Conservation (phyloP, 192 early-diverging fungal species). For the Podila epigama region DNA sequence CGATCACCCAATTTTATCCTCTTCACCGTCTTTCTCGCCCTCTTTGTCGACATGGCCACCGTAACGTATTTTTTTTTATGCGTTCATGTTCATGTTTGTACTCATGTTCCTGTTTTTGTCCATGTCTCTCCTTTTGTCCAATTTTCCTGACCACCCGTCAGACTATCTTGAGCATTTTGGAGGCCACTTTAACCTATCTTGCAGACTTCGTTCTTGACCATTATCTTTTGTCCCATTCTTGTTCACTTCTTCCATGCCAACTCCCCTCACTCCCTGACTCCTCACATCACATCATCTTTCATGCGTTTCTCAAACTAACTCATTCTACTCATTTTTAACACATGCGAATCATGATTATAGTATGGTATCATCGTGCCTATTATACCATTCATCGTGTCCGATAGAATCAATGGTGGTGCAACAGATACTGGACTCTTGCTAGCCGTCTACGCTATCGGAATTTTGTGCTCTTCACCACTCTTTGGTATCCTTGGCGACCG, state of each 20-base stretch:
- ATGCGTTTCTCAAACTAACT: neutral
- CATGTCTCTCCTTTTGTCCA: too few relatives aligned
- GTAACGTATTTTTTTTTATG: too few relatives aligned
- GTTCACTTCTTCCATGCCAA: too few relatives aligned
- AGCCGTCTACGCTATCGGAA: constrained; percentile 64
- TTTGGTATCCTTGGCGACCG: constrained; percentile 75
- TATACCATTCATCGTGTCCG: constrained; percentile 71
- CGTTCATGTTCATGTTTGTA: too few relatives aligned
- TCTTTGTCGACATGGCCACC: constrained; percentile 45
- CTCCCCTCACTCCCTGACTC: too few relatives aligned
- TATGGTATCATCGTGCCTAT: constrained; percentile 81
- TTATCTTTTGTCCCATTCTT: too few relatives aligned
- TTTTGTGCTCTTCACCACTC: constrained; percentile 65
- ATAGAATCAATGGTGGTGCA: constrained; percentile 63
- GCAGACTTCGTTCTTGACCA: too few relatives aligned
- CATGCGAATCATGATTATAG: constrained; percentile 2
- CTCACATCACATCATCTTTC: neutral
- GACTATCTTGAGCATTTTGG: too few relatives aligned
- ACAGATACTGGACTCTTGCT: constrained; percentile 70
- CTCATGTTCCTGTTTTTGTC: too few relatives aligned
- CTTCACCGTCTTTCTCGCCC: constrained; percentile 36
- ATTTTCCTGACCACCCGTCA: too few relatives aligned
- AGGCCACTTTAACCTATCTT: too few relatives aligned
- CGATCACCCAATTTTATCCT: constrained; percentile 42
- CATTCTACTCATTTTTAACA: too few relatives aligned